These are phyloP conservation scores for Meripilus lineatus DNA, from an alignment of 1,284 basidiomycete species.

Conservation along the genomic window DNA sequence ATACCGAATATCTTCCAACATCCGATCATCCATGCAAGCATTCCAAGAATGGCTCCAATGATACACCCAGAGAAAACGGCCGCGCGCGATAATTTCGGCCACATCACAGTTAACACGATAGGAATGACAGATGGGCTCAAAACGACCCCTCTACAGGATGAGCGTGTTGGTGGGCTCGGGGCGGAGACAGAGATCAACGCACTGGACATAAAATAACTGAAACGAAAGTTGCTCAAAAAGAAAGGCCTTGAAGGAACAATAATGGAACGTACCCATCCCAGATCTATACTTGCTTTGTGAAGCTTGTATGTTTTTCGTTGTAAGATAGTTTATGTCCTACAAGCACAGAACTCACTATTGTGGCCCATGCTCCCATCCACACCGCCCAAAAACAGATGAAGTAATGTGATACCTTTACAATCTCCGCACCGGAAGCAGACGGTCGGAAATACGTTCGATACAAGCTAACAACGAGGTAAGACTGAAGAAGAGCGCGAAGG, in stretches of 20 bases:
- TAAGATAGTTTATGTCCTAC: neutral
- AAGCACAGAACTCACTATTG: constrained; percentile 36
- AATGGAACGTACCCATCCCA: constrained; percentile 38
- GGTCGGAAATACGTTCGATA: constrained; percentile 69
- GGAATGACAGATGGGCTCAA: constrained; percentile 46
- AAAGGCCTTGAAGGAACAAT: neutral
- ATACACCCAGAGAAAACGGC: constrained; percentile 40
- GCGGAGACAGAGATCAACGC: constrained; percentile 12
- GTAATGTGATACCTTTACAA: constrained; percentile 53
- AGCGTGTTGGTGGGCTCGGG: neutral
- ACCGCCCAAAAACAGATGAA: constrained; percentile 55
- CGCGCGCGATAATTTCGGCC: constrained; percentile 39
- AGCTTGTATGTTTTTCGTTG: constrained; percentile 24
- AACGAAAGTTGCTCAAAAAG: neutral
- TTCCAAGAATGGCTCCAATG: constrained; percentile 37
- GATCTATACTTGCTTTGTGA: constrained; percentile 39
- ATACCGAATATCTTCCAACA: constrained; percentile 47
- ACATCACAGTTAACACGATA: constrained; percentile 42
- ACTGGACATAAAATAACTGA: constrained; percentile 45
- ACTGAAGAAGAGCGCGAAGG: constrained; percentile 9
- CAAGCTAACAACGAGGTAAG: constrained; percentile 23
- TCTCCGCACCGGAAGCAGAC: constrained; percentile 53
- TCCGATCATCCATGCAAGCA: constrained; percentile 48
- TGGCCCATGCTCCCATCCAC: constrained; percentile 53
- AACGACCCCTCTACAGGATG: constrained; percentile 35